phyloP scores from a whole-genome alignment of 371 early-diverging fungal species.

The Nematocida ausubeli region DNA sequence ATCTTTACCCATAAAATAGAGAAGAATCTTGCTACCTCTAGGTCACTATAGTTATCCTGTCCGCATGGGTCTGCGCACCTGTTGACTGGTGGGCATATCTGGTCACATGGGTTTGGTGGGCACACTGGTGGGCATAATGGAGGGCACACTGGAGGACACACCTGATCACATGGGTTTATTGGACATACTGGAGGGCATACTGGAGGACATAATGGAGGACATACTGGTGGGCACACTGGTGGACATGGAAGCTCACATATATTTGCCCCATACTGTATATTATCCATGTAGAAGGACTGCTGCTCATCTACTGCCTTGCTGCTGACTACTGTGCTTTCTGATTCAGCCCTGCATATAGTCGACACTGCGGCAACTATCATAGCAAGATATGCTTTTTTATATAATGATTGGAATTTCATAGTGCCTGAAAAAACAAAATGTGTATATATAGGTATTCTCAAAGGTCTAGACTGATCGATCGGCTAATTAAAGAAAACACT shows the following conservation, averaged over 20 bases:
- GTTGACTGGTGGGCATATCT: slow-evolving; percentile 20
- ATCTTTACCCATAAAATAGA: background rate
- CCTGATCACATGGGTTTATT: background rate
- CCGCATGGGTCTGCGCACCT: slow-evolving; percentile 1
- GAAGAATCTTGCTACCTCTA: slow-evolving; percentile 22
- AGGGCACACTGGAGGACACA: slow-evolving; percentile 26
- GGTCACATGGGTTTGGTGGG: slow-evolving; percentile 21
- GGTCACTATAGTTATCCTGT: background rate
- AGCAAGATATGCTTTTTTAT: background rate
- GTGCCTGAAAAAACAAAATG: background rate
- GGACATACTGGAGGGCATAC: slow-evolving; percentile 44
- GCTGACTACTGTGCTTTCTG: background rate
- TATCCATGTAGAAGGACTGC: background rate
- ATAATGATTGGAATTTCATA: background rate
- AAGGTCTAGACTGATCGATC: background rate
- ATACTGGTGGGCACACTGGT: background rate
- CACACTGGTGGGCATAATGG: slow-evolving; percentile 42
- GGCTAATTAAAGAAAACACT: background rate
- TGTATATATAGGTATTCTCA: background rate
- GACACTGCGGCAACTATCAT: background rate
- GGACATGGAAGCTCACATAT: background rate
- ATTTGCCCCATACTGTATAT: background rate
- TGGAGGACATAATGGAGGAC: slow-evolving; percentile 50
- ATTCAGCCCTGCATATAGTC: background rate
- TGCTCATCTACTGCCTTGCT: background rate